Conservation (phyloP, 345 rosid genomes). For the Kandelia obovata region DNA sequence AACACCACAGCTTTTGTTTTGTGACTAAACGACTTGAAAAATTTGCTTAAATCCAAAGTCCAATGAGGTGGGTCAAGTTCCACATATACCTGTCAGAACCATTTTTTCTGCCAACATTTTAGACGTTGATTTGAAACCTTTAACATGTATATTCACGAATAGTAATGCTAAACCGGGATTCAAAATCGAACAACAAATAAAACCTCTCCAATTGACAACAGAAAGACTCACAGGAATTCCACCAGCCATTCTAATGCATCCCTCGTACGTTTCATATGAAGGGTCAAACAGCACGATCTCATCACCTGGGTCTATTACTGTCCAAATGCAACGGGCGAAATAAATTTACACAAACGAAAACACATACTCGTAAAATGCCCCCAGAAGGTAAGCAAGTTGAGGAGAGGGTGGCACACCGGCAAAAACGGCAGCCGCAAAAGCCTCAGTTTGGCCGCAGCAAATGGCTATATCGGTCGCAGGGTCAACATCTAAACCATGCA, state of each 20-base stretch:
- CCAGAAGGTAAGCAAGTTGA: neutral
- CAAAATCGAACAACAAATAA: neutral
- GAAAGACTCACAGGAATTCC: slow-evolving; percentile 47
- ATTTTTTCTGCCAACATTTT: neutral
- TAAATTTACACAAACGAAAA: neutral
- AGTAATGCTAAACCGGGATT: slow-evolving; percentile 2
- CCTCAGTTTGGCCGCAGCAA: slow-evolving; percentile 69
- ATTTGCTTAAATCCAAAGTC: slow-evolving; percentile 44
- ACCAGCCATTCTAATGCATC: slow-evolving; percentile 47
- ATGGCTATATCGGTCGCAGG: slow-evolving; percentile 52
- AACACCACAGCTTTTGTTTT: slow-evolving; percentile 50
- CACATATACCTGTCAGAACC: slow-evolving; percentile 43
- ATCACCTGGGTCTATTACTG: slow-evolving; percentile 54
- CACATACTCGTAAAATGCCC: neutral
- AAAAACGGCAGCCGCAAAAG: slow-evolving; percentile 56
- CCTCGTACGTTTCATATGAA: slow-evolving; percentile 50
- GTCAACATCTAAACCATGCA: slow-evolving; percentile 41
- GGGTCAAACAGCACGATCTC: slow-evolving; percentile 62
- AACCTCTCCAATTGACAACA: neutral
- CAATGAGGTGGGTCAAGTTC: slow-evolving; percentile 55
- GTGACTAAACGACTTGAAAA: slow-evolving; percentile 38
- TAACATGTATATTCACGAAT: neutral
- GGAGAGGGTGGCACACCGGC: slow-evolving; percentile 33
- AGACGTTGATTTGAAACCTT: too few relatives aligned
- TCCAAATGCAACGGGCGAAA: slow-evolving; percentile 6